Percentiles rank a stretch among this genome's conserved stretches.
phyloP scores from a whole-genome alignment of 208 protist species.

The Leishmania martiniquensis region DNA sequence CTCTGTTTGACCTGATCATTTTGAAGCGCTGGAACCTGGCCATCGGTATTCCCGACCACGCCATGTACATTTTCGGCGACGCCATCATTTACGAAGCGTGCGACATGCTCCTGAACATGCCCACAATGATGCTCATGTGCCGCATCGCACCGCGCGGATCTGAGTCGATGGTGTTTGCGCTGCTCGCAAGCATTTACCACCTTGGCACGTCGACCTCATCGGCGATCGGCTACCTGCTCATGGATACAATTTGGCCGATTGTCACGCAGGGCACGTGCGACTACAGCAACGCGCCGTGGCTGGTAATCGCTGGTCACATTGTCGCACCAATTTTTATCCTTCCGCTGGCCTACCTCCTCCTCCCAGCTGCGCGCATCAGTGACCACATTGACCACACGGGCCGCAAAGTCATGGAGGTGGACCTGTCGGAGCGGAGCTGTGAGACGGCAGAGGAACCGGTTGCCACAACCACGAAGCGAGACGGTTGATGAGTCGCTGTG shows the following conservation, averaged over 20 bases:
- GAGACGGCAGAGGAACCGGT: not conserved
- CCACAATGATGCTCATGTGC: conserved; percentile 72
- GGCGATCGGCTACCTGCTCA: conserved; percentile 52
- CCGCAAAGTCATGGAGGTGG: conserved; percentile 27
- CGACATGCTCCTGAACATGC: conserved; percentile 79
- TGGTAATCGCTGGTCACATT: conserved; percentile 27
- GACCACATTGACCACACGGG: conserved; percentile 57
- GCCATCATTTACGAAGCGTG: conserved; percentile 61
- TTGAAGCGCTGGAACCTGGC: conserved; percentile 72
- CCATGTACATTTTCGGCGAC: conserved; percentile 77
- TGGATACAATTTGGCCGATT: conserved; percentile 62
- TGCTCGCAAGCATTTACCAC: conserved; percentile 75
- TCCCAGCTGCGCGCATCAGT: conserved; percentile 61
- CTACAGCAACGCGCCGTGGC: conserved; percentile 43
- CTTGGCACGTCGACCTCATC: conserved; percentile 50
- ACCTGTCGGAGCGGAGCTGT: not conserved
- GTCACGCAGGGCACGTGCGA: conserved; percentile 49
- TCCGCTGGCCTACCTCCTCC: conserved; percentile 51
- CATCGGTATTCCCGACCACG: conserved; percentile 58
- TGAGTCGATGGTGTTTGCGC: conserved; percentile 79
- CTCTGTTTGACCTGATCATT: conserved; percentile 73
- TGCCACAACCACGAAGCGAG: not conserved
- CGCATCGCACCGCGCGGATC: conserved; percentile 84
- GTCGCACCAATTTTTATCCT: conserved; percentile 26
- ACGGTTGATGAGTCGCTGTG: not conserved